Conservation (phyloP, 192 early-diverging fungal species). For the Coemansia sp. region DNA sequence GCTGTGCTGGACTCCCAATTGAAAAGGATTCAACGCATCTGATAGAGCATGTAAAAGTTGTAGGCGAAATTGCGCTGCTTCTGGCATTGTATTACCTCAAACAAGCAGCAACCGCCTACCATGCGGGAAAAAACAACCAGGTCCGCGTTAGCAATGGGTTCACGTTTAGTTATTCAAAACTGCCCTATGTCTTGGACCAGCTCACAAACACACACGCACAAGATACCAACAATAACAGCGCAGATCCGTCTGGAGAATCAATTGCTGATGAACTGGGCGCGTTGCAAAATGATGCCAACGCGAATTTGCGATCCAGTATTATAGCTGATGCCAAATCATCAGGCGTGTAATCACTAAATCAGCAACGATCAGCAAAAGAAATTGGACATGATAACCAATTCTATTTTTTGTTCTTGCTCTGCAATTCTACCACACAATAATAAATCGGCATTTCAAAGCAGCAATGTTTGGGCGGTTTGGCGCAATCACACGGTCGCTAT, state of each 20-base stretch:
- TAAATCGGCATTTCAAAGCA: conserved; percentile 1
- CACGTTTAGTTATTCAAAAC: conserved; percentile 18
- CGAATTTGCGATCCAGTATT: not conserved
- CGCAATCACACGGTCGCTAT: conserved; percentile 29
- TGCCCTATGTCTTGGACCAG: conserved; percentile 9
- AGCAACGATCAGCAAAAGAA: not conserved
- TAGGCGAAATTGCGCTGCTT: conserved; percentile 8
- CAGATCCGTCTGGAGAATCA: not conserved
- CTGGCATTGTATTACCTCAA: conserved; percentile 18
- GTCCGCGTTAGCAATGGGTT: conserved; percentile 7
- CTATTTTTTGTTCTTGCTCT: not conserved
- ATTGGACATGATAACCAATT: not conserved
- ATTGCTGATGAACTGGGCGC: not conserved
- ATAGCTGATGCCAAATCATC: conserved; percentile 15
- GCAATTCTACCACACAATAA: not conserved
- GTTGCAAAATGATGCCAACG: conserved; percentile 11
- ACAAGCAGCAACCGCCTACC: conserved; percentile 2
- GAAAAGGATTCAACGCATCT: not conserved
- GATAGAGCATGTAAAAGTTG: not conserved
- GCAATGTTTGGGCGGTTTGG: conserved; percentile 35
- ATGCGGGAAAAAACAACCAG: not conserved
- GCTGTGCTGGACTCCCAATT: not conserved
- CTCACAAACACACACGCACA: not conserved
- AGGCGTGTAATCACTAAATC: not conserved
- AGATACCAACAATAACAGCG: not conserved